These are phyloP conservation scores for Glarea lozoyensis DNA, from an alignment of 495 filamentous ascomycete genomes.

Conservation along the genomic window DNA sequence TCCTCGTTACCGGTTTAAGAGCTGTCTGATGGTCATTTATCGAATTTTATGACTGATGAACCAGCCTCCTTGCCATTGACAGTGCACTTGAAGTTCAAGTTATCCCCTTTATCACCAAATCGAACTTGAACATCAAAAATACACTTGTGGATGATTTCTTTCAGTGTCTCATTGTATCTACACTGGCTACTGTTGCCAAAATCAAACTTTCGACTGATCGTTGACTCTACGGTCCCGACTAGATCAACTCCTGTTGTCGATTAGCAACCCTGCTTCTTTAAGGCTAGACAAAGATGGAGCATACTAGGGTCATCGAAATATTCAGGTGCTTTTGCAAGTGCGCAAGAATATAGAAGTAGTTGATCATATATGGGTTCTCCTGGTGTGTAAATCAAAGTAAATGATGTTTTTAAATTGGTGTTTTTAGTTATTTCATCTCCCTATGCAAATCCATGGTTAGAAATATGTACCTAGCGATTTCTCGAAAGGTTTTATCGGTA, in stretches of 20 bases:
- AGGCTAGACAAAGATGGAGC: not conserved
- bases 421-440: too few species aligned
- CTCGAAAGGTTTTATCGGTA: not conserved
- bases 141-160: slow-evolving; percentile 3
- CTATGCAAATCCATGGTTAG: not conserved
- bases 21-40: not conserved
- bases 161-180: not conserved
- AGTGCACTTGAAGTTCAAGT: slow-evolving; percentile 5
- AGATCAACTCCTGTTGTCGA: slow-evolving; percentile 5
- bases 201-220: not conserved
- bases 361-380: not conserved
- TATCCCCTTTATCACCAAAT: slow-evolving; percentile 10
- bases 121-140: slow-evolving; percentile 1
- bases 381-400: not conserved
- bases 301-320: not conserved
- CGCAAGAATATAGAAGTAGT: not conserved
- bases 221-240: slow-evolving; percentile 1
- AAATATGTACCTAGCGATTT: not conserved
- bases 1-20: too few species aligned
- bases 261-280: not conserved
- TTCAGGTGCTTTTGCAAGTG: not conserved
- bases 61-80: slow-evolving; percentile 3
- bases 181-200: not conserved
- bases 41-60: slow-evolving; percentile 5
- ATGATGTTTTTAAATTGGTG: too few species aligned